phyloP scores from a whole-genome alignment of 176 grass and related monocot genomes.

The Zoysia japonica region DNA sequence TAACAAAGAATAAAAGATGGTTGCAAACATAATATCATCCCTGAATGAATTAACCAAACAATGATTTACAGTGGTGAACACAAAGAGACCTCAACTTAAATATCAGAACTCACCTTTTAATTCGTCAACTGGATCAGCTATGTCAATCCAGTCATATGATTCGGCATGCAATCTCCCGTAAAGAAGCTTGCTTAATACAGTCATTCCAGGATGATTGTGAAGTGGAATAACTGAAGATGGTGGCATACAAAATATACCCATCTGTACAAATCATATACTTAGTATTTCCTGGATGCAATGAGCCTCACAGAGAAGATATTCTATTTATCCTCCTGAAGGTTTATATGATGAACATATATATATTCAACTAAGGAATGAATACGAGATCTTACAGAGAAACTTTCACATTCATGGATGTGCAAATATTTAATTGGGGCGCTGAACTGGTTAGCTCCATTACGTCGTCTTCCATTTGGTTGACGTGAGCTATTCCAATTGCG shows the following conservation, averaged over 20 bases:
- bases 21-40: not conserved
- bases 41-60: conserved; percentile 10
- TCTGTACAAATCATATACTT: conserved; percentile 47
- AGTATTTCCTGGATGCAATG: not conserved
- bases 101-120: conserved; percentile 58
- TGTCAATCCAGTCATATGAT: conserved; percentile 92
- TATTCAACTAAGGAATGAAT: conserved; percentile 21
- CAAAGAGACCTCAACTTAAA: conserved; percentile 21
- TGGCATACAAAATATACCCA: conserved; percentile 99
- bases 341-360: not conserved
- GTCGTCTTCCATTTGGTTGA: conserved; percentile 70
- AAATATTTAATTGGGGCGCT: conserved; percentile 77
- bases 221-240: conserved; percentile 91
- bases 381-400: conserved; percentile 79
- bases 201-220: conserved; percentile 98
- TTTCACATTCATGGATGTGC: conserved; percentile 90
- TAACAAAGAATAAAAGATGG: too few relatives aligned
- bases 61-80: not conserved
- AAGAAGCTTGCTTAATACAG: conserved; percentile 96
- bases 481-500: conserved; percentile 63
- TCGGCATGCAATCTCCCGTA: conserved; percentile 79
- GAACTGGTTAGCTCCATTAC: conserved; percentile 63
- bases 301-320: not conserved
- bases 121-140: conserved; percentile 44
- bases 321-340: not conserved